A percentile compares a stretch with the other conserved stretches of the same genome.
Conservation (phyloP, 768 basidiomycete genomes). For the Pluteus cervinus region DNA sequence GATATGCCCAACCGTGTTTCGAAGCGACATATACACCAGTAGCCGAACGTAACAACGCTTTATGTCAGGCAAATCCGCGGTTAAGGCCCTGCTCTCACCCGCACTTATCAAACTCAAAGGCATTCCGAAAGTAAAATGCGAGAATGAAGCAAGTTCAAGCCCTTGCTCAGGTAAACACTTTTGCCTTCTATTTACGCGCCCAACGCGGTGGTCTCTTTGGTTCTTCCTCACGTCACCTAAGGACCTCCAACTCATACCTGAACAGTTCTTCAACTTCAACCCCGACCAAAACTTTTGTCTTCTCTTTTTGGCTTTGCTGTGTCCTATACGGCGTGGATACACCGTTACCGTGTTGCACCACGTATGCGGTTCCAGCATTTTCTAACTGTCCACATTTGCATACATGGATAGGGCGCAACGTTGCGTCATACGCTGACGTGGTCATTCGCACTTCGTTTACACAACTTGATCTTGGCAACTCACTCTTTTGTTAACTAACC, state of each 20-base stretch:
- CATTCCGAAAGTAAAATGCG: slow-evolving; percentile 64
- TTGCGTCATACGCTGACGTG: neutral
- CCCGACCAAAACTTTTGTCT: slow-evolving; percentile 65
- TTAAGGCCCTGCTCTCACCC: slow-evolving; percentile 88
- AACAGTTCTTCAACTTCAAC: slow-evolving; percentile 71
- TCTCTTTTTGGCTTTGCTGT: too few species aligned
- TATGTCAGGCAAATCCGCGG: slow-evolving; percentile 91
- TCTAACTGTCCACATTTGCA: too few species aligned
- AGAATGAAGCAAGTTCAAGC: slow-evolving; percentile 68
- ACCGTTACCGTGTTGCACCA: too few species aligned
- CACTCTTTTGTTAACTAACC: too few species aligned
- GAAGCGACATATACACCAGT: neutral
- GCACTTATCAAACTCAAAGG: slow-evolving; percentile 87
- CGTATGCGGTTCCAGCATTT: too few species aligned
- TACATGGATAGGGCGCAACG: too few species aligned
- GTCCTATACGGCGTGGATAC: too few species aligned
- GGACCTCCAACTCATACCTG: slow-evolving; percentile 69
- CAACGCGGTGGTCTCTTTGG: slow-evolving; percentile 67
- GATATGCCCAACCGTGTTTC: slow-evolving; percentile 43
- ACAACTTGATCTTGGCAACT: too few species aligned
- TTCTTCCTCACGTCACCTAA: slow-evolving; percentile 74
- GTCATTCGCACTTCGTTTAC: too few species aligned
- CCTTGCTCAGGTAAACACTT: slow-evolving; percentile 67
- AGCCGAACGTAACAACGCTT: too few species aligned
- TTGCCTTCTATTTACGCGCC: slow-evolving; percentile 90